phyloP scores from a whole-genome alignment of 768 basidiomycete genomes.

The Neoboletus brunneissimus region DNA sequence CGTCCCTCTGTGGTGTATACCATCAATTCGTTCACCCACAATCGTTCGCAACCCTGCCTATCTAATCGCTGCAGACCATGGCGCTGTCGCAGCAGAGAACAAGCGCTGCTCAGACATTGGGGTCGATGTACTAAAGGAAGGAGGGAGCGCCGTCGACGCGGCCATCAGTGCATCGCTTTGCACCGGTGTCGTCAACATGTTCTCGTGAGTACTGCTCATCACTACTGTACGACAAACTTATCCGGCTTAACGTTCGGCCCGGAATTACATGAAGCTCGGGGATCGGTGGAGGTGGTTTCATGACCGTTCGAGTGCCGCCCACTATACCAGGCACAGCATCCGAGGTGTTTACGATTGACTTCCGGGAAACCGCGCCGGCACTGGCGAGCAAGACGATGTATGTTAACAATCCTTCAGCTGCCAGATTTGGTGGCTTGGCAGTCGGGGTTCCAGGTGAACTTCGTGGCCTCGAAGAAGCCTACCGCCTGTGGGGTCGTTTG shows the following conservation, averaged over 20 bases:
- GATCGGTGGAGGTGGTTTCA: constrained; percentile 86
- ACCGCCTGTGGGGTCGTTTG: constrained; percentile 76
- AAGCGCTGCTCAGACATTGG: constrained; percentile 83
- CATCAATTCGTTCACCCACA: neutral
- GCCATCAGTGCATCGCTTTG: constrained; percentile 80
- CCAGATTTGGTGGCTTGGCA: constrained; percentile 75
- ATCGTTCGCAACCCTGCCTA: constrained; percentile 50
- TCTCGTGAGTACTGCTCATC: constrained; percentile 55
- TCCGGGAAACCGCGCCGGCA: constrained; percentile 82
- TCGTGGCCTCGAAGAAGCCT: constrained; percentile 80
- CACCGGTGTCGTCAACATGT: constrained; percentile 83
- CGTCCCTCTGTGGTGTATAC: neutral
- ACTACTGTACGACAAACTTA: neutral
- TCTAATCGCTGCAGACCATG: constrained; percentile 61
- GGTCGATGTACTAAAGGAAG: constrained; percentile 67
- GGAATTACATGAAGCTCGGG: constrained; percentile 50
- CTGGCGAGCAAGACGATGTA: constrained; percentile 79
- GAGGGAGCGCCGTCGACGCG: constrained; percentile 91
- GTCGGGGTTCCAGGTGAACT: constrained; percentile 93
- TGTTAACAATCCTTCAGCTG: constrained; percentile 44
- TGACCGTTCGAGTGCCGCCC: constrained; percentile 77
- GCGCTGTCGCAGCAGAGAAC: constrained; percentile 91
- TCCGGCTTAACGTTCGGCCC: constrained; percentile 5
- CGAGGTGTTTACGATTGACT: constrained; percentile 75
- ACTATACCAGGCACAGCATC: constrained; percentile 40